A percentile compares a stretch with the other conserved stretches of the same genome.
phyloP scores from a whole-genome alignment of 2,329 filamentous ascomycete genomes.

The Pseudonectria foliicola region DNA sequence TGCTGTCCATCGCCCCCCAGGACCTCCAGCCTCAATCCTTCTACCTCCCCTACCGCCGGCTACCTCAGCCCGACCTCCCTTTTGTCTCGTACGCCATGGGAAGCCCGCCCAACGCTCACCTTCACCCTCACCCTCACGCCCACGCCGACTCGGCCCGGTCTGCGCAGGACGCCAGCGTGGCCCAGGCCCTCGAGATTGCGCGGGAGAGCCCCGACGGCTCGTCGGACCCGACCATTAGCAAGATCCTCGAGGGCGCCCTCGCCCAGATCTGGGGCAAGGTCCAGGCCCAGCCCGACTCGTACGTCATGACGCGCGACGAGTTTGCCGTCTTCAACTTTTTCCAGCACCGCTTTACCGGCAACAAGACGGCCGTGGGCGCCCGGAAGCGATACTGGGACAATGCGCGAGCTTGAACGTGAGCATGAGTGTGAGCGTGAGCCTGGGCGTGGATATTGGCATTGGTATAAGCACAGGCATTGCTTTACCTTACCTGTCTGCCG shows the following conservation, averaged over 20 bases:
- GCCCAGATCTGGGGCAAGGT: conserved; percentile 62
- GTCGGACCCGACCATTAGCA: conserved; percentile 54
- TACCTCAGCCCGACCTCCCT: conserved; percentile 14
- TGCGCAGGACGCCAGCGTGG: conserved; percentile 39
- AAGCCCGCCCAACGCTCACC: conserved; percentile 6
- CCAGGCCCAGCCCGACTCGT: conserved; percentile 55
- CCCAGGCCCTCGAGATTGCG: conserved; percentile 67
- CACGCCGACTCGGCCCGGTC: conserved; percentile 4
- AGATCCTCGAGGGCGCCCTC: conserved; percentile 59
- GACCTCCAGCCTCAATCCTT: conserved; percentile 17
- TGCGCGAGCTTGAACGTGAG: conserved; percentile 25
- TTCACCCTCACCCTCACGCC: conserved; percentile 1
- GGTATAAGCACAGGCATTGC: too few species aligned
- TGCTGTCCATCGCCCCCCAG: conserved; percentile 24
- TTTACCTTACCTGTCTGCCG: too few species aligned
- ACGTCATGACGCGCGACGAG: conserved; percentile 69
- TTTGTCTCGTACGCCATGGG: conserved; percentile 14
- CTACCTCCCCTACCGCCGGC: conserved; percentile 15
- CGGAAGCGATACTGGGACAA: conserved; percentile 48
- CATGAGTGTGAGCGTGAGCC: background rate
- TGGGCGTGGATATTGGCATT: too few species aligned
- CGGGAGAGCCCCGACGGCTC: conserved; percentile 63
- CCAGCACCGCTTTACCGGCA: conserved; percentile 55
- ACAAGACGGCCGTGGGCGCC: conserved; percentile 40
- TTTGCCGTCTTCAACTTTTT: conserved; percentile 86